These are phyloP conservation scores for Diplodia intermedia DNA, from an alignment of 2,329 filamentous ascomycete genomes.

Conservation along the genomic window DNA sequence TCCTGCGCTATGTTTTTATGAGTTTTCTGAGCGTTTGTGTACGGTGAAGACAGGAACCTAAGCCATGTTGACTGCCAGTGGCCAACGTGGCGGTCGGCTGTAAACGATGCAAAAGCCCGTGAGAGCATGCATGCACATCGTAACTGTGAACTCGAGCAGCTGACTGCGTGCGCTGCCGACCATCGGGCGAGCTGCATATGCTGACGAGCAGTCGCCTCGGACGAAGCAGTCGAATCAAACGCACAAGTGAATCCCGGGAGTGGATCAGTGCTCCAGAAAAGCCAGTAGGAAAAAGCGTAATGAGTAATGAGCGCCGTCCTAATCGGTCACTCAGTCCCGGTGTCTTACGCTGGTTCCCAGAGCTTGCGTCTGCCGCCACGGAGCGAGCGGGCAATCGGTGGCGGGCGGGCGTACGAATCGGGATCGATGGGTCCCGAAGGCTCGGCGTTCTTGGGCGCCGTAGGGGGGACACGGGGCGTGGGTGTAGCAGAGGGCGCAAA, in stretches of 20 bases:
- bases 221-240: slow-evolving; percentile 25
- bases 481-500: slow-evolving; percentile 30
- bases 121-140: slow-evolving; percentile 22
- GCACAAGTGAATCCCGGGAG: slow-evolving; percentile 19
- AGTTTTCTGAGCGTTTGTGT: slow-evolving; percentile 21
- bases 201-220: slow-evolving; percentile 19
- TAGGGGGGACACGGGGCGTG: slow-evolving; percentile 39
- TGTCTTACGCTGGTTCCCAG: slow-evolving; percentile 49
- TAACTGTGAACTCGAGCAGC: slow-evolving; percentile 27
- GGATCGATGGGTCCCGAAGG: slow-evolving; percentile 47
- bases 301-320: slow-evolving; percentile 7
- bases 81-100: slow-evolving; percentile 21
- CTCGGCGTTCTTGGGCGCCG: slow-evolving; percentile 37
- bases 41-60: slow-evolving; percentile 21
- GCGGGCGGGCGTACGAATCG: slow-evolving; percentile 49
- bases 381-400: slow-evolving; percentile 40
- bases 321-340: slow-evolving; percentile 10
- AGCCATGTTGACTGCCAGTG: slow-evolving; percentile 1
- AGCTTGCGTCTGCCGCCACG: slow-evolving; percentile 48
- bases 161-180: slow-evolving; percentile 20
- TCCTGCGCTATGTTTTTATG: slow-evolving; percentile 20
- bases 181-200: slow-evolving; percentile 10
- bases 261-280: slow-evolving; percentile 27
- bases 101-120: slow-evolving; percentile 20
- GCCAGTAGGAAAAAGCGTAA: slow-evolving; percentile 22